Percentiles rank a stretch among this genome's conserved stretches.
Conservation (phyloP, 306 rosid species). For the Canavalia gladiata region DNA sequence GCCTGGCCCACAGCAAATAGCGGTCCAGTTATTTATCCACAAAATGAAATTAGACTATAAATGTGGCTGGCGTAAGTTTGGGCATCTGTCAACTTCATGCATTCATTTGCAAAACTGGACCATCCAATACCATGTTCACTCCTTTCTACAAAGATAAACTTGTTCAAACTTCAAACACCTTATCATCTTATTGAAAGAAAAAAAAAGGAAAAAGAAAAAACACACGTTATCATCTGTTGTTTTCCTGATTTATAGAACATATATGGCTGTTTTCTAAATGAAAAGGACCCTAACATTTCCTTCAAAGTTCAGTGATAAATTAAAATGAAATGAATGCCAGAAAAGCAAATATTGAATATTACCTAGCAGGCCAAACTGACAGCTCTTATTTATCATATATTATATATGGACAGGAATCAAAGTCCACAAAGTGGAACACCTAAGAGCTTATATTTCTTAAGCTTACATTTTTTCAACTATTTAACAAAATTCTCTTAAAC, state of each 20-base stretch:
- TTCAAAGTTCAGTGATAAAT: slow-evolving; percentile 9
- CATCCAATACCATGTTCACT: slow-evolving; percentile 24
- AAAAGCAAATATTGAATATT: background rate
- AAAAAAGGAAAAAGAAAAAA: too few relatives aligned
- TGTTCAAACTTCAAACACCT: slow-evolving; percentile 33
- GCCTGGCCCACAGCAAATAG: slow-evolving; percentile 28
- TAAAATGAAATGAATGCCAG: background rate
- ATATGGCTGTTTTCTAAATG: slow-evolving; percentile 11
- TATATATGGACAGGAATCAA: slow-evolving; percentile 13
- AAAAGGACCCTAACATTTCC: slow-evolving; percentile 29
- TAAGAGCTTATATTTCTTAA: background rate
- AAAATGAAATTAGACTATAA: slow-evolving; percentile 14
- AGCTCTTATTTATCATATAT: background rate
- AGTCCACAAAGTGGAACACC: slow-evolving; percentile 16
- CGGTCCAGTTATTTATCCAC: background rate
- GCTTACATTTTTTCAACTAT: background rate
- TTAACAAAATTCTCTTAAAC: background rate
- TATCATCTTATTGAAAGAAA: background rate
- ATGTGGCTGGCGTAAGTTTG: background rate
- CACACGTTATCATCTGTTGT: background rate
- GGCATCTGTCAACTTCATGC: slow-evolving; percentile 40
- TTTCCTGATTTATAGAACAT: slow-evolving; percentile 40
- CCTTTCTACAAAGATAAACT: slow-evolving; percentile 11
- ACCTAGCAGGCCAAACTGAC: slow-evolving; percentile 19
- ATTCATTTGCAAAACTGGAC: slow-evolving; percentile 31